Percentiles rank a stretch among this genome's conserved stretches.
These are phyloP conservation scores for Yamadazyma atmosphaerica DNA, from an alignment of 1,139 yeast species.

Conservation along the genomic window DNA sequence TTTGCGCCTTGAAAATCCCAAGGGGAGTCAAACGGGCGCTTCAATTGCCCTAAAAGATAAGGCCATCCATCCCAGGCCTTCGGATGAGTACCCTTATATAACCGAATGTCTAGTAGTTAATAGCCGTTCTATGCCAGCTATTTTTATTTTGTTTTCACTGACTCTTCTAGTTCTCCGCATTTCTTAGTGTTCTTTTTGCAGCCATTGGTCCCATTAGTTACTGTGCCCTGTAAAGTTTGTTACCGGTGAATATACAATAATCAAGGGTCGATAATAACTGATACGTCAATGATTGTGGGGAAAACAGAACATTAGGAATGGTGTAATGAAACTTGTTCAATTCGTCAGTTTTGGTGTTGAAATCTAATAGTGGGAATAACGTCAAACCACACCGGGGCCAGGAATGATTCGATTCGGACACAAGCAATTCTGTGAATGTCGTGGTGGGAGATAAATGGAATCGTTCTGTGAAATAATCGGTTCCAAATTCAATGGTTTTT, in stretches of 20 bases:
- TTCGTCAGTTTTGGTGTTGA: constrained; percentile 37
- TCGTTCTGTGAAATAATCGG: constrained; percentile 12
- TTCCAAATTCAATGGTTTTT: constrained; percentile 3
- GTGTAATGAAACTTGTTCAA: constrained; percentile 31
- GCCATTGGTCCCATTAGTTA: neutral
- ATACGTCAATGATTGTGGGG: constrained; percentile 16
- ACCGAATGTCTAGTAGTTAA: too few species aligned
- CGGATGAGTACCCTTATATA: neutral
- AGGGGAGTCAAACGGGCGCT: neutral
- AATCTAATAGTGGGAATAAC: constrained; percentile 36
- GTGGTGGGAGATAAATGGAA: constrained; percentile 14
- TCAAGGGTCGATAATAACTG: constrained; percentile 21
- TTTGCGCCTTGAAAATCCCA: neutral
- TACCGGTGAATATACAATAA: constrained; percentile 36
- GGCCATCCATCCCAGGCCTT: neutral
- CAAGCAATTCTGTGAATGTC: constrained; percentile 17
- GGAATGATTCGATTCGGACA: constrained; percentile 33
- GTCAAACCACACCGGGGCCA: constrained; percentile 44
- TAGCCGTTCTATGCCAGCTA: too few species aligned
- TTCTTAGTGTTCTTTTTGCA: too few species aligned
- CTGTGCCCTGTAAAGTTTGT: constrained; percentile 19
- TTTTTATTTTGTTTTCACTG: too few species aligned
- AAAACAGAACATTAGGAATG: constrained; percentile 10
- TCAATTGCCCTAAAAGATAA: neutral
- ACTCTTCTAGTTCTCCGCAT: too few species aligned